Evolutionary conservation across 768 basidiomycete species (phyloP), one percentile per base, ranked within the genome.

Genomic region (Hemileccinum rubropunctum): DNA sequence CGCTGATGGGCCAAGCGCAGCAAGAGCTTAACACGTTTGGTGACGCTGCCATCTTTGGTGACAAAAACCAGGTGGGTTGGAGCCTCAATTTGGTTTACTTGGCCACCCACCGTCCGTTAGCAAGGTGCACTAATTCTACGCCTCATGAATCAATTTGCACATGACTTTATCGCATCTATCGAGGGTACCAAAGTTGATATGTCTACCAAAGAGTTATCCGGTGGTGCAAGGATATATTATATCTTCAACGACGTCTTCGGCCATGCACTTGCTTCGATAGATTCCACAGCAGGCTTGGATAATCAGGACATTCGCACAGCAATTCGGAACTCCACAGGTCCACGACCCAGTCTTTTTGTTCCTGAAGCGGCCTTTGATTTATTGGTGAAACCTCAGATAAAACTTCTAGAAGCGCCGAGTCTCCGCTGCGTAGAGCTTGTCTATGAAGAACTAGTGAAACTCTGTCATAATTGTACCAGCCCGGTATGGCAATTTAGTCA

Each of bases 211-310:
- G 97, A 99, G 66, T 83, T 99, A 14, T 98, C 91, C 6, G 97
- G 97, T 36, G 97, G 97, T 40, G 97, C 97, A 20, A 82, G 97
- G 47, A 93, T 99, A 71, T 98, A 98, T 71, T 98, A 98, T 73
- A 98, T 99, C 66, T 99, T 99, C 80, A 93, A 98, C 66, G 97
- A 98, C 62, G 83, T 98, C 46, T 99, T 98, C 63, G 97, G 97
- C 2, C 79, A 88, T 45, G 97, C 95, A 1, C 82, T 99, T 7
- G 80, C 83, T 48, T 86, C 82, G 6, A 91, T 99, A 61, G 89
- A 98, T 63, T 86, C 97, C 1, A 92, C 93, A 13, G 78, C 83
- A 42, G 95, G 95, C 64, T 77, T 99, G 47, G 93, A 94, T 51
- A 84, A 89, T 51, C 88, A 90, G 58, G 97, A 99, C 64, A 98